Evolutionary conservation across 768 basidiomycete species (phyloP).

Genomic region (Neoboletus magnificus): DNA sequence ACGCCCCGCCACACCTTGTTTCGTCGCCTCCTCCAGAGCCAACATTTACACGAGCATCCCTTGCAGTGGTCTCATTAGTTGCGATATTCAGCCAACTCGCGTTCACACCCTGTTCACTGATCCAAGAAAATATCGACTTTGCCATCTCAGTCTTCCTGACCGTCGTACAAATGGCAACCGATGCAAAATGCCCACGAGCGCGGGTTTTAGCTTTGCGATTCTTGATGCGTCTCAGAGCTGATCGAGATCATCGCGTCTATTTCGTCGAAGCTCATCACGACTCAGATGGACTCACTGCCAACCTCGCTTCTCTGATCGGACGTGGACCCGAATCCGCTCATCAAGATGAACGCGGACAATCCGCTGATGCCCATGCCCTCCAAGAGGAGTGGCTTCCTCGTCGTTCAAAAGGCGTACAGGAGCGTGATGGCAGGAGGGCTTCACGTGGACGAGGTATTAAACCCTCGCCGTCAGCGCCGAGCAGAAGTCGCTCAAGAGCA

Average conservation of each 20-base stretch:
- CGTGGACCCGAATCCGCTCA: slow-evolving; percentile 37
- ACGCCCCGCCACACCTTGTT: slow-evolving; percentile 27
- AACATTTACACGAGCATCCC: slow-evolving; percentile 46
- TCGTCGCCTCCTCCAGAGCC: slow-evolving; percentile 25
- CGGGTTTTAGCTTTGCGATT: slow-evolving; percentile 79
- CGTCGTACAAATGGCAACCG: slow-evolving; percentile 46
- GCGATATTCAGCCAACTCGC: slow-evolving; percentile 65
- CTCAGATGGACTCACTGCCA: slow-evolving; percentile 51
- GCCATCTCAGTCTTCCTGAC: slow-evolving; percentile 52
- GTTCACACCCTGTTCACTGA: slow-evolving; percentile 61
- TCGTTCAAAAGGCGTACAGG: slow-evolving; percentile 47
- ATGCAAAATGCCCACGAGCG: slow-evolving; percentile 53
- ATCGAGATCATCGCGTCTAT: slow-evolving; percentile 85
- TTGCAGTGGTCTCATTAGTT: slow-evolving; percentile 62
- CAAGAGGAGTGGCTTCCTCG: slow-evolving; percentile 35
- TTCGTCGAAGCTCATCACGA: slow-evolving; percentile 55
- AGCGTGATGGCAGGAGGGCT: slow-evolving; percentile 47
- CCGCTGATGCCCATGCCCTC: slow-evolving; percentile 20
- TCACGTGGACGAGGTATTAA: slow-evolving; percentile 51
- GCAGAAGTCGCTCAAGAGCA: slow-evolving; percentile 62
- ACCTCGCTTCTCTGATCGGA: slow-evolving; percentile 63
- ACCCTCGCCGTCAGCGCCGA: slow-evolving; percentile 45
- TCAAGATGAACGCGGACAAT: slow-evolving; percentile 26
- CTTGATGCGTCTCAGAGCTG: slow-evolving; percentile 82
- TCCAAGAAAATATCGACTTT: slow-evolving; percentile 44